Conservation (phyloP, 2,329 filamentous ascomycete genomes). For the Cladosporium oxysporum region DNA sequence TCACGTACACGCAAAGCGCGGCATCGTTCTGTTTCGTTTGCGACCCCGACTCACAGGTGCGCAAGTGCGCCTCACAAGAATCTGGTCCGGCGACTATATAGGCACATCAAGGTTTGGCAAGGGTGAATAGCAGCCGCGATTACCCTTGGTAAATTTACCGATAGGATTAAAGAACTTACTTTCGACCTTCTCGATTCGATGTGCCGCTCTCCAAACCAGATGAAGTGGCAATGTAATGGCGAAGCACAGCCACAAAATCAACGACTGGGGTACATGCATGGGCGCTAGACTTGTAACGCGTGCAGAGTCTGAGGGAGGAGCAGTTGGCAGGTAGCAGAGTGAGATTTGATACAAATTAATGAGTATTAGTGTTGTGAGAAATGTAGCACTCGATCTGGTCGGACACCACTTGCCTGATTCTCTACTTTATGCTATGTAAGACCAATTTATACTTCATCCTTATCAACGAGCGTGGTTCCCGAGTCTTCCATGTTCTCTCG, state of each 20-base stretch:
- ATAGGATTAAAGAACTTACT: neutral
- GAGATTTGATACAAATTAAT: too few species aligned
- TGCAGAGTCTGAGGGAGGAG: neutral
- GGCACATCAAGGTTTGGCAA: neutral
- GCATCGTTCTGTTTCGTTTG: neutral
- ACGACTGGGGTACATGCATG: neutral
- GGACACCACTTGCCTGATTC: too few species aligned
- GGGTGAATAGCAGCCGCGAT: neutral
- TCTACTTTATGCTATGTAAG: too few species aligned
- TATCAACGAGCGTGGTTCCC: too few species aligned
- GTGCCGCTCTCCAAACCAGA: neutral
- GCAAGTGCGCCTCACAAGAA: neutral
- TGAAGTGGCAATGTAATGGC: neutral
- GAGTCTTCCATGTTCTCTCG: too few species aligned
- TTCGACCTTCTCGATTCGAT: neutral
- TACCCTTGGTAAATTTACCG: neutral
- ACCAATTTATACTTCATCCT: too few species aligned
- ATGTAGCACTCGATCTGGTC: too few species aligned
- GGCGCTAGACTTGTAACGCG: neutral
- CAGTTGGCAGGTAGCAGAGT: neutral
- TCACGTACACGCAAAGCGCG: neutral
- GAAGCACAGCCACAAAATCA: neutral
- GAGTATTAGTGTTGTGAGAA: too few species aligned
- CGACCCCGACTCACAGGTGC: neutral
- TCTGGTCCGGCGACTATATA: too few species aligned